Base-by-base conservation (phyloP, 495 filamentous ascomycete genomes). In the Neurospora cerealis region DNA sequence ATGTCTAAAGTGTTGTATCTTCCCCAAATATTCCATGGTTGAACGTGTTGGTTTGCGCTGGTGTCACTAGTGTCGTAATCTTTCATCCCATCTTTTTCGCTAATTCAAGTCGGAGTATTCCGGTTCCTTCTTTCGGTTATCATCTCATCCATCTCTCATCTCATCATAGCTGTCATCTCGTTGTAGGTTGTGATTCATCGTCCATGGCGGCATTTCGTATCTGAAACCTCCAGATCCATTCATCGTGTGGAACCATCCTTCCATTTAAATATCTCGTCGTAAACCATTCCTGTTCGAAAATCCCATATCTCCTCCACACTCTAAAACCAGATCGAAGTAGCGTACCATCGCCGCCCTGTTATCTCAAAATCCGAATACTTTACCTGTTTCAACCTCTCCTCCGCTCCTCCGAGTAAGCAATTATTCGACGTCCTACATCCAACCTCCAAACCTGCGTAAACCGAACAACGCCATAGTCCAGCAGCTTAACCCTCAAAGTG, bases 401-500 rank as follows among this genome's bases (percentile, higher is more conserved):
- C 54, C 13, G 54, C 54, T 66, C 54, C 54, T 66, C 54, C 54
- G 5, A 66, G 28, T 34, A 32, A 28, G 54, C 54, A 17, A 34
- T 32, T 66, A 66, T 66, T 34, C 32, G 28, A 66, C 15, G 28
- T 66, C 54, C 54, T 66, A 9, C 54, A 66, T 66, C 54, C 32
- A 66, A 17, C 28, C 54, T 34, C 54, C 13, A 66, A 32, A 1
- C 28, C 15, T 66, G 13, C 24, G 15, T 34, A 19, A 66, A 19
- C 15, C 28, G 28, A 34, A 34, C 13, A 34, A 36, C 15, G 15
- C 15, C 13, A 34, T 13, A 9, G 6, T 66, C 54, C 28, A 66
- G 54, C 5, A 66, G 28, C 70, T 78, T 85, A 88, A 19, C 91
- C 91, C 75, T 83, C 87, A 79, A 96, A 98, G 76, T 91, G 91